Conservation (phyloP, 441 rosid species). For the Pelargonium fulgidum region DNA sequence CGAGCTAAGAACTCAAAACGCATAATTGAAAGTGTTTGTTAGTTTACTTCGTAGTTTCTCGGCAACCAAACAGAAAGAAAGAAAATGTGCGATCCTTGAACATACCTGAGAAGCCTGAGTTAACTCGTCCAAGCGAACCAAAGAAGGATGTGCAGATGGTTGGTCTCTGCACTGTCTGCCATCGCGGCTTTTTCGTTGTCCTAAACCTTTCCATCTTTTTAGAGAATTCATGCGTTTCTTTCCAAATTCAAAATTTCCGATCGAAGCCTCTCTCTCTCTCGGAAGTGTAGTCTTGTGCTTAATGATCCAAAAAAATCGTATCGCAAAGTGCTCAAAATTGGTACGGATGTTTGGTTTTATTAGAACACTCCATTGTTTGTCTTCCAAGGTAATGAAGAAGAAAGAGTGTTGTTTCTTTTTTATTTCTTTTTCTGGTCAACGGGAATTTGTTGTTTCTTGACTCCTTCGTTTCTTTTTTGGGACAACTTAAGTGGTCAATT, state of each 20-base stretch:
- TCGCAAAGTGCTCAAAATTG: background rate
- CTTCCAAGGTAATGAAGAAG: conserved; percentile 1
- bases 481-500: background rate
- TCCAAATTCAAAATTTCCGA: background rate
- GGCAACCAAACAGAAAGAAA: conserved; percentile 3
- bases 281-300: background rate
- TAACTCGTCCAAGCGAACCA: conserved; percentile 44
- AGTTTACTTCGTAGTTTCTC: background rate
- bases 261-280: background rate
- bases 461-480: conserved; percentile 10
- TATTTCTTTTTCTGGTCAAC: background rate
- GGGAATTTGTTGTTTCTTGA: conserved; percentile 17
- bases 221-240: conserved; percentile 30
- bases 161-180: conserved; percentile 42
- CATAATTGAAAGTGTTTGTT: background rate
- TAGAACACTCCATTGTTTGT: background rate
- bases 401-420: background rate
- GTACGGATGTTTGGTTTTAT: background rate
- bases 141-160: background rate
- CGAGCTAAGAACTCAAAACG: background rate
- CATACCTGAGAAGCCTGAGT: conserved; percentile 68
- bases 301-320: background rate
- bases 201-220: conserved; percentile 54
- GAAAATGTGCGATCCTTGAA: background rate
- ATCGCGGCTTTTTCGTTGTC: conserved; percentile 42